phyloP scores from a whole-genome alignment of 306 rosid genomes.

The Prunus mira region DNA sequence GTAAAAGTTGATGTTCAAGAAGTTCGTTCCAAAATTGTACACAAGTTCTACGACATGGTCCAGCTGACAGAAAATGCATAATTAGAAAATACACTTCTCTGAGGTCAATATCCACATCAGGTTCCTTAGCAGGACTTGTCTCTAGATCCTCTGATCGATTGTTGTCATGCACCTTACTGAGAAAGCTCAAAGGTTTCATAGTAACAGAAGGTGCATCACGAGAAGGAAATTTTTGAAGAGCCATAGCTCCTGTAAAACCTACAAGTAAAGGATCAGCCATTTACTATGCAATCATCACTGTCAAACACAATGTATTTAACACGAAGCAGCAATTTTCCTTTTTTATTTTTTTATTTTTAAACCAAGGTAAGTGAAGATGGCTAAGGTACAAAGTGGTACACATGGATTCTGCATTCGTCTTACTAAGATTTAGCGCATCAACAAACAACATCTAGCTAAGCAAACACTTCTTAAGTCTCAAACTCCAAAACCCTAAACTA shows the following conservation, averaged over 20 bases:
- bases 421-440: background rate
- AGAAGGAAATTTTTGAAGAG: conserved; percentile 73
- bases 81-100: conserved; percentile 94
- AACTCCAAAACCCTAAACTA: conserved; percentile 2
- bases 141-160: conserved; percentile 40
- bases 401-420: too few relatives aligned
- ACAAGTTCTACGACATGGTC: conserved; percentile 84
- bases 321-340: too few relatives aligned
- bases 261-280: conserved; percentile 21
- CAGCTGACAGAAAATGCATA: conserved; percentile 94
- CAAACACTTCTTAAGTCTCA: conserved; percentile 4
- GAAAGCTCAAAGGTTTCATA: conserved; percentile 57
- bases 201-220: conserved; percentile 59
- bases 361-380: too few relatives aligned
- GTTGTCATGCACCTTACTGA: conserved; percentile 49
- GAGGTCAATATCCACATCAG: conserved; percentile 68
- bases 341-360: too few relatives aligned
- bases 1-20: conserved; percentile 86
- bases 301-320: too few relatives aligned
- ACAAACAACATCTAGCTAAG: background rate
- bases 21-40: conserved; percentile 84
- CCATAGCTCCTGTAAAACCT: conserved; percentile 68
- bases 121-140: conserved; percentile 50
- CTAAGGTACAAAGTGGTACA: too few relatives aligned
- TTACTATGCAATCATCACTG: too few relatives aligned